phyloP scores from a whole-genome alignment of 2,329 filamentous ascomycete genomes.

The Botryotinia calthae region DNA sequence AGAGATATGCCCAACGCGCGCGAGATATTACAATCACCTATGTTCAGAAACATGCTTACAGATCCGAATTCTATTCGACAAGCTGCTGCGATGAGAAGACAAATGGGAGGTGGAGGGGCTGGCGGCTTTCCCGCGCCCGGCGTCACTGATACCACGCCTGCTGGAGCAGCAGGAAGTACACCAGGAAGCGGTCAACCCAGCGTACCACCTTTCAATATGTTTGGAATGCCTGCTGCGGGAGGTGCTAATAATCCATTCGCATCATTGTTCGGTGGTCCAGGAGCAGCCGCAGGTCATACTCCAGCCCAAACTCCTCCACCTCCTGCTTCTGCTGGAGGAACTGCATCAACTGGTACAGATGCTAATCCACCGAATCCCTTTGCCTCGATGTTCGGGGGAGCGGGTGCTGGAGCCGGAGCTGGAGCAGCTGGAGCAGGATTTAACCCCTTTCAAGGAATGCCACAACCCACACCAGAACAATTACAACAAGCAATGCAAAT shows the following conservation, averaged over 20 bases:
- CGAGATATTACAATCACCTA: constrained; percentile 82
- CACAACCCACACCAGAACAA: constrained; percentile 53
- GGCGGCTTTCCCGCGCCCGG: constrained; percentile 84
- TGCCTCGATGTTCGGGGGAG: constrained; percentile 57
- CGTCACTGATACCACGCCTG: constrained; percentile 78
- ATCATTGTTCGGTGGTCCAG: constrained; percentile 49
- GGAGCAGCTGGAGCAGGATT: constrained; percentile 2
- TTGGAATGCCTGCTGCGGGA: constrained; percentile 37
- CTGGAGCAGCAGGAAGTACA: constrained; percentile 39
- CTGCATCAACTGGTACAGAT: constrained; percentile 29
- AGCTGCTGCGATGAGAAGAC: constrained; percentile 78
- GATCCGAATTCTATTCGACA: constrained; percentile 81
- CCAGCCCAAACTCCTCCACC: constrained; percentile 36
- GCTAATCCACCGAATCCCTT: constrained; percentile 61
- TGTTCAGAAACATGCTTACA: constrained; percentile 89
- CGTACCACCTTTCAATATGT: constrained; percentile 30
- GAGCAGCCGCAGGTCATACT: constrained; percentile 29
- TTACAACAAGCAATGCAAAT: constrained; percentile 53
- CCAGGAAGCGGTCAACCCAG: constrained; percentile 29
- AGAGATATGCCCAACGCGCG: constrained; percentile 70
- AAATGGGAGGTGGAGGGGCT: constrained; percentile 54
- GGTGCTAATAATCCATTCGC: constrained; percentile 57
- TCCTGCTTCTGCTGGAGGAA: constrained; percentile 33
- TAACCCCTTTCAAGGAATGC: constrained; percentile 46
- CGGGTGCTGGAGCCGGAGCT: constrained; percentile 29